Base-by-base conservation (phyloP, 768 basidiomycete genomes). In the Tricholoma matsutake region DNA sequence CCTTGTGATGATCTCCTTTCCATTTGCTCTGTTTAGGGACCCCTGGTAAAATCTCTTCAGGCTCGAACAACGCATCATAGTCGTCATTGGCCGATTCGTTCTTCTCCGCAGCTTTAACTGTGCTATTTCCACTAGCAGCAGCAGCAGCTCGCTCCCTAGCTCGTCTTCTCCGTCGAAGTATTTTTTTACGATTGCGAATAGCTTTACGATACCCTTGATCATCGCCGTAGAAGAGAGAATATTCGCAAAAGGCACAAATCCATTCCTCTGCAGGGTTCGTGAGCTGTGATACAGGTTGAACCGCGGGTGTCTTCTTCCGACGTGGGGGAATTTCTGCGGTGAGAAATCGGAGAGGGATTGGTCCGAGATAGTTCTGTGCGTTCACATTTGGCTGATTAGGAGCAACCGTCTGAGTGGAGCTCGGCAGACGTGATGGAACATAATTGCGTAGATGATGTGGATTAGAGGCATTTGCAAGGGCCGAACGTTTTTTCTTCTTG, bases 371-470 rank as follows among this genome's bases (percentile, higher is more conserved):
- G 66, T 80, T 83, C 63, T 78, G 72, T 54, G 75, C 78, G 60
- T 75, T 73, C 45, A 70, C 73, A 53, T 61, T 61, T 54, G 74
- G 69, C 62, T 79, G 78, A n/a, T 74, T 72, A 53, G 51, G 31
- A 28, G 73, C 60, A 68, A 71, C 76, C 51, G 71, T 67, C 54
- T 73, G 73, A 28, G 59, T 67, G 10, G 82, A 76, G 66, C 80
- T 72, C 3, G 92, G 88, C 56, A 93, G 76, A 14, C 92, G 82
- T 47, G 93, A 94, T 14, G 94, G 92, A 47, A 95, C 86, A 76
- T 95, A 98, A 78, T 98, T 98, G 69, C 90, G 83, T 60, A 96
- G 81, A 76, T 97, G 96, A 75, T 98, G 96, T 3, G 94, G 95
- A 70, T 98, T 97, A 56, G 92, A 91, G 49, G 93, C 94, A 72